Evolutionary conservation across 306 rosid genomes (phyloP), one percentile per base, ranked within the genome.

Genomic region (Castanopsis chinensis): DNA sequence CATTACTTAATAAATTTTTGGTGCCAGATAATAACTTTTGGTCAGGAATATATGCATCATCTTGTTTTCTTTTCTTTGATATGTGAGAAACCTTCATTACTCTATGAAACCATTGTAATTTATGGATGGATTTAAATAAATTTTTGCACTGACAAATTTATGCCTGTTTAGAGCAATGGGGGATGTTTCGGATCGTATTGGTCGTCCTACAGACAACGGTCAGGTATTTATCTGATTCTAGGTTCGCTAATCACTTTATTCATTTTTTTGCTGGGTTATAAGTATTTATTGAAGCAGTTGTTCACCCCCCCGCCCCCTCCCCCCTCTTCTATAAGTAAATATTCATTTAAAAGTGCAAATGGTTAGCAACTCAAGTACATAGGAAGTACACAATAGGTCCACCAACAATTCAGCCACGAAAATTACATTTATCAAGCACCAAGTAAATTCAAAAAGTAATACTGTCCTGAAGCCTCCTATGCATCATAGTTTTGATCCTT

Each of bases 161-260:
- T 76, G 21, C 6, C 55, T 72, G 64, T 75, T 63, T 78, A 95
- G 99, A 86, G 92, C 99, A 43, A 95, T 95, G 98, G 99, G 99
- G 76, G 99, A 95, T 75, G 98, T 95, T 82, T 95, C 99, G 25
- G 99, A 95, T 81, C 97, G 99, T 72, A 95, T 95, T 56, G 99
- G 99, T 74, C 97, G 99, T 69, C 96, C 99, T 11, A 91, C 98
- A 15, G 99, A 95, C 85, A 91, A 91, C 72, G 98, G 99, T 23
- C 99, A 95, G 97, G 99, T 95, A 86, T 53, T 79, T 71, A 73
- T 64, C 58, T 69, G 11, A 61, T 56, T 25, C 75, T 59, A 54
- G 74, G 18, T 82, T 72, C 49, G 17, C 20, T 43, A 32, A 59
- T 71, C 57, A 55, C n/a, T 41, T 56, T 56, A 17, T 60, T 21